Evolutionary conservation across 768 basidiomycete genomes (phyloP), one percentile per base, ranked within the genome.

Genomic region (Mycena venus): DNA sequence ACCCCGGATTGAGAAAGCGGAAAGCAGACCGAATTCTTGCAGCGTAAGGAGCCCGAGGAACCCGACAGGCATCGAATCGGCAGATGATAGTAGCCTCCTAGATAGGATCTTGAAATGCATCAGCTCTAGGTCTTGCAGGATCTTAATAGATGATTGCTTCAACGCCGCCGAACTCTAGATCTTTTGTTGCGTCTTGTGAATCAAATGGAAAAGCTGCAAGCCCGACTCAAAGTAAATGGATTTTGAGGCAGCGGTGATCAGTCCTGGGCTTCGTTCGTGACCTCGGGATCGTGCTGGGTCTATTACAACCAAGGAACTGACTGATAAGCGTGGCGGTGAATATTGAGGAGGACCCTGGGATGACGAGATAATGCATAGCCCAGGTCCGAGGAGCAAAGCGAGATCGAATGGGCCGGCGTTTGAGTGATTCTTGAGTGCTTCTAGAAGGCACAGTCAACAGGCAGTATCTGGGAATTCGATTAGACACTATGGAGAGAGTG

Each of bases 71-170:
- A 59, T 59, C 58, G 58, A 59, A 59, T 59, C 38, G 55, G 21
- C 58, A 36, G n/a, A 59, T 59, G 32, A 59, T 23, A 59, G 58
- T 59, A 59, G 58, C 15, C 58, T 59, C 58, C 58, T 59, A 17
- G 32, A 59, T 59, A 38, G 58, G n/a, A 59, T 59, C 58, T 59
- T 59, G 34, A 59, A 59, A 17, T 10, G 2, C 34, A 42, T 36
- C 58, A 59, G 58, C 34, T 59, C 32, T 32, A 36, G 27, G 58
- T 38, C 58, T 59, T 59, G 58, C 58, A 59, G 58, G 58, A 59
- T 59, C 34, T 59, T 59, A 8, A 59, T 59, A 36, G 34, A 59
- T 59, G 58, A 59, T 36, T 59, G 58, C 32, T 59, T 59, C 58
- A n/a, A 59, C n/a, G 58, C 58, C 58, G 21, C 58, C 36, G 58